Conservation (phyloP, 768 basidiomycete species). For the Tricholoma flavovirens region DNA sequence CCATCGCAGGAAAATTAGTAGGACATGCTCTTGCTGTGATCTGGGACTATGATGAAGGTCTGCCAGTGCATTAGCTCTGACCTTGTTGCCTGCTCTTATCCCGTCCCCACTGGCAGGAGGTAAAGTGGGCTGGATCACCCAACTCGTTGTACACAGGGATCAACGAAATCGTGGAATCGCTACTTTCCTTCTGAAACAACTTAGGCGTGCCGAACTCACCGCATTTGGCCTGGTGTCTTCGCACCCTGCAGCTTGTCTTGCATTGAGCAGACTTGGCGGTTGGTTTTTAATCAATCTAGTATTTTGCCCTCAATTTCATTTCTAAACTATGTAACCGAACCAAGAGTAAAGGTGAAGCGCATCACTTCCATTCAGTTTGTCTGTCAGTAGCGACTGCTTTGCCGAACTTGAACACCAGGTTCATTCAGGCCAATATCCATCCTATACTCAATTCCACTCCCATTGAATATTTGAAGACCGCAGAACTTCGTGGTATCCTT, state of each 20-base stretch:
- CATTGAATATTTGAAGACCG: neutral
- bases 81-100: neutral
- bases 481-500: neutral
- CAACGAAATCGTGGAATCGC: neutral
- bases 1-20: neutral
- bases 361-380: neutral
- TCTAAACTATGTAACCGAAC: too few relatives aligned
- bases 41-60: neutral
- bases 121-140: neutral
- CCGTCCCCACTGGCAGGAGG: neutral
- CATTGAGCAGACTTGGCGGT: neutral
- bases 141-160: neutral
- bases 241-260: neutral
- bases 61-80: too few relatives aligned
- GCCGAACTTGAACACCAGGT: neutral
- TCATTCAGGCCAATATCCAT: neutral
- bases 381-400: neutral
- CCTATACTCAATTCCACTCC: neutral
- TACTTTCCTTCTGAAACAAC: neutral
- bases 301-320: too few relatives aligned
- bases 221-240: neutral
- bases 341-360: too few relatives aligned
- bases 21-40: neutral
- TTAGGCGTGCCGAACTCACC: neutral
- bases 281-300: neutral